A percentile compares a stretch with the other conserved stretches of the same genome.
These are phyloP conservation scores for Vigna trinervia DNA, from an alignment of 306 rosid genomes.

Conservation along the genomic window DNA sequence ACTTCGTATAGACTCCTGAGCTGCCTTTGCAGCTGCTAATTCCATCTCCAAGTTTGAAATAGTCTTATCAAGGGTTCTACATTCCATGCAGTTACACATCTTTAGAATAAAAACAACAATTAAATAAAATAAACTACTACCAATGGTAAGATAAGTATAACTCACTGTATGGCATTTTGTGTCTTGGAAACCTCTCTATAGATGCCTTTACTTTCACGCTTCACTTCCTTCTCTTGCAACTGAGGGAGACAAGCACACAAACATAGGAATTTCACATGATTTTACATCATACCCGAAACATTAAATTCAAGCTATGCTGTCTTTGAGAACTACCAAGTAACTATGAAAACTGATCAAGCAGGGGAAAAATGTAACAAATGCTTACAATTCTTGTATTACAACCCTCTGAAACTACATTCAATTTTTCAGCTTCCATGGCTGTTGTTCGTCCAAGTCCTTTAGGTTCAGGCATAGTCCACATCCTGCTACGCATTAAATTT, in stretches of 20 bases:
- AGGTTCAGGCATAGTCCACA: constrained; percentile 87
- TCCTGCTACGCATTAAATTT: constrained; percentile 56
- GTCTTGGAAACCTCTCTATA: constrained; percentile 70
- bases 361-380: constrained; percentile 9
- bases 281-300: constrained; percentile 6
- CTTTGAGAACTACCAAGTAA: not conserved
- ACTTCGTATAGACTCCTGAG: constrained; percentile 73
- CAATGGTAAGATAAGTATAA: constrained; percentile 20
- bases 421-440: constrained; percentile 70
- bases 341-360: not conserved
- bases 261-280: constrained; percentile 23
- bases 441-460: constrained; percentile 65
- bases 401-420: constrained; percentile 83
- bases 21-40: constrained; percentile 85
- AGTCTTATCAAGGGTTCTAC: constrained; percentile 86
- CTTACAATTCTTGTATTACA: constrained; percentile 79
- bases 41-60: constrained; percentile 92
- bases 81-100: constrained; percentile 31
- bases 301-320: not conserved
- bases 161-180: constrained; percentile 81
- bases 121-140: not conserved
- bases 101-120: not conserved
- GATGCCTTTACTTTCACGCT: constrained; percentile 65
- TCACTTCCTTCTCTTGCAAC: constrained; percentile 82
- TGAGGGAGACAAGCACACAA: constrained; percentile 44